Percentiles rank a stretch among this genome's conserved stretches.
phyloP scores from a whole-genome alignment of 164 flowering plant species.

The Stephania cephalantha region DNA sequence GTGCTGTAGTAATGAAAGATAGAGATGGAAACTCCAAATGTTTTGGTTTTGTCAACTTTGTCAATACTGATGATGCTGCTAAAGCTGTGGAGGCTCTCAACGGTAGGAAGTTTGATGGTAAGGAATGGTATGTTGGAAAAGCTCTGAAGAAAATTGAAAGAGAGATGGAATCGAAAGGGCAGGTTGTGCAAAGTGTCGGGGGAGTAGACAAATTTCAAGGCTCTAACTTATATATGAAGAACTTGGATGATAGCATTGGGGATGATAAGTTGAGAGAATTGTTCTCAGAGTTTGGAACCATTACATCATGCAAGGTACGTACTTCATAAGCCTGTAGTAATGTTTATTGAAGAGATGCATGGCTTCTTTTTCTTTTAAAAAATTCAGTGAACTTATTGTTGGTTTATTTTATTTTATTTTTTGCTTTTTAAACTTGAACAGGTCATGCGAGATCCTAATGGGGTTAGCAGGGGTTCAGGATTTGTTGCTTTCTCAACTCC shows the following conservation, averaged over 20 bases:
- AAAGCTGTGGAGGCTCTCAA: conserved; percentile 63
- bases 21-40: conserved; percentile 72
- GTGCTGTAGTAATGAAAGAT: conserved; percentile 76
- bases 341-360: neutral
- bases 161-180: conserved; percentile 58
- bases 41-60: conserved; percentile 81
- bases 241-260: conserved; percentile 62
- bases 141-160: conserved; percentile 83
- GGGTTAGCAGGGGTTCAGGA: conserved; percentile 75
- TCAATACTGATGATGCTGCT: conserved; percentile 67
- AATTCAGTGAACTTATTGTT: neutral
- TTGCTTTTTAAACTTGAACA: conserved; percentile 32
- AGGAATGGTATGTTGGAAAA: conserved; percentile 79
- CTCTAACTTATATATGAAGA: conserved; percentile 66
- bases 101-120: conserved; percentile 63
- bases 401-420: neutral
- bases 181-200: conserved; percentile 61
- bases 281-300: conserved; percentile 66
- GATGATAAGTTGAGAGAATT: conserved; percentile 69
- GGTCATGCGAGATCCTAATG: conserved; percentile 84
- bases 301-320: conserved; percentile 84
- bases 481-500: conserved; percentile 79
- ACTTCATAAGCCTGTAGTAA: conserved; percentile 14
- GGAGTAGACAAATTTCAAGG: conserved; percentile 62
- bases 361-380: neutral